A percentile compares a stretch with the other conserved stretches of the same genome.
These are phyloP conservation scores for Podospora anserina DNA, from an alignment of 495 filamentous ascomycete genomes.

Conservation along the genomic window DNA sequence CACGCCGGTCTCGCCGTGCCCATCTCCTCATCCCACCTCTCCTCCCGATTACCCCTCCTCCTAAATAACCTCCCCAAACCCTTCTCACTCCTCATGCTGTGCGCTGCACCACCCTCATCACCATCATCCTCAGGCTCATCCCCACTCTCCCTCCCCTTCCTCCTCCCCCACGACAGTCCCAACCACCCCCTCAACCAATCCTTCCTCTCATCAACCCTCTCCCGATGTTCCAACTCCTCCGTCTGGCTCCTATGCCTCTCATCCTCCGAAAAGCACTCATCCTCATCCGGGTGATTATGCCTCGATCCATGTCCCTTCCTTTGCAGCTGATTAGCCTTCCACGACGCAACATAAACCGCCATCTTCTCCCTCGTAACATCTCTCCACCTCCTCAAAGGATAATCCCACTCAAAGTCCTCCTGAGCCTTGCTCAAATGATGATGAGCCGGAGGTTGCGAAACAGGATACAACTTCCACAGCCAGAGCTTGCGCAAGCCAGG, in stretches of 20 bases:
- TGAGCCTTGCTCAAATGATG: background rate
- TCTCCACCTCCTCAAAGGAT: background rate
- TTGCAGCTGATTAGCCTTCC: background rate
- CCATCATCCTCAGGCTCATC: background rate
- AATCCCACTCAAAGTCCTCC: background rate
- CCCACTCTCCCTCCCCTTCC: background rate
- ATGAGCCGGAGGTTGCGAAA: background rate
- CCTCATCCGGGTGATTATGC: background rate
- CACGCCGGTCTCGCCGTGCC: background rate
- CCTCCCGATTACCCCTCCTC: background rate
- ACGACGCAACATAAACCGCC: background rate
- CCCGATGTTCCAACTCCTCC: background rate
- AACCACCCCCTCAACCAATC: background rate
- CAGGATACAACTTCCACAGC: conserved; percentile 11
- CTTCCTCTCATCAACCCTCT: background rate
- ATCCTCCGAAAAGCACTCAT: background rate
- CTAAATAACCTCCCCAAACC: background rate
- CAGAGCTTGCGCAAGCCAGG: conserved; percentile 13
- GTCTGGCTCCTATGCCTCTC: background rate
- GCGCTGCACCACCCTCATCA: background rate
- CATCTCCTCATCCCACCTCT: background rate
- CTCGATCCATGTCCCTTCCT: background rate
- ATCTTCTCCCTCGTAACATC: background rate
- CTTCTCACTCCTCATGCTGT: background rate
- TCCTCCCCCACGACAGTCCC: background rate